Evolutionary conservation across 148 eudicot species (phyloP), one percentile per base, ranked within the genome.

Genomic region (Rhododendron simsii): DNA sequence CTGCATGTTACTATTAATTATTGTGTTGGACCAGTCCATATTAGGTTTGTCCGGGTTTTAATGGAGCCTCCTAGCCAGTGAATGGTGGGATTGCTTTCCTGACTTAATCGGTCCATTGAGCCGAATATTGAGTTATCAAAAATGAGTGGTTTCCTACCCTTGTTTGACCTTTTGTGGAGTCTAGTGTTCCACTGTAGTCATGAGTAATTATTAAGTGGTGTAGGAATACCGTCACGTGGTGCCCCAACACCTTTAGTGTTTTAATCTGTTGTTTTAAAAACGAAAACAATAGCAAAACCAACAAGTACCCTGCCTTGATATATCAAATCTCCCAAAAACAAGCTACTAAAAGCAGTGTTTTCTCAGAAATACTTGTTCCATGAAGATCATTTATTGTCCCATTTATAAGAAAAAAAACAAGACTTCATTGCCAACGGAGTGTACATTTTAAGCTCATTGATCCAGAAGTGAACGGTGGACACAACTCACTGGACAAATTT

Each of bases 401-500:
- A 57, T 57, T 16, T 20, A 57, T 18, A 20, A 59, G 20, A 59
- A 18, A 59, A 59, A 30, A 59, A 18, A n/a, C 65, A 18, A 16
- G 65, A 59, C 65, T 59, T 2, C 15, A 53, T 53, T 15, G 20
- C 20, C 59, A 15, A 53, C 20, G 9, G 47, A 45, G 47, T 45
- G 7, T 41, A 39, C 80, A 77, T 37, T 44, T 77, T 18, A 39
- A 76, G 48, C 80, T 16, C 50, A 20, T 76, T 39, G 2, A 76
- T 76, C 21, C 18, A 39, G 23, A 18, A 37, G 20, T 41, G 20
- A 76, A 76, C n/a, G 7, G 10, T 76, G 47, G 50, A 5, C 5
- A 50, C 61, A 50, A 48, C 82, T 28, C 44, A 90, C 92, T 1
- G 98, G 98, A 81, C 90, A 90, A 65, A 95, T 91, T 71, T 89